These are phyloP conservation scores for Plasmopara halstedii DNA, from an alignment of 352 stramenopile species.

Conservation along the genomic window DNA sequence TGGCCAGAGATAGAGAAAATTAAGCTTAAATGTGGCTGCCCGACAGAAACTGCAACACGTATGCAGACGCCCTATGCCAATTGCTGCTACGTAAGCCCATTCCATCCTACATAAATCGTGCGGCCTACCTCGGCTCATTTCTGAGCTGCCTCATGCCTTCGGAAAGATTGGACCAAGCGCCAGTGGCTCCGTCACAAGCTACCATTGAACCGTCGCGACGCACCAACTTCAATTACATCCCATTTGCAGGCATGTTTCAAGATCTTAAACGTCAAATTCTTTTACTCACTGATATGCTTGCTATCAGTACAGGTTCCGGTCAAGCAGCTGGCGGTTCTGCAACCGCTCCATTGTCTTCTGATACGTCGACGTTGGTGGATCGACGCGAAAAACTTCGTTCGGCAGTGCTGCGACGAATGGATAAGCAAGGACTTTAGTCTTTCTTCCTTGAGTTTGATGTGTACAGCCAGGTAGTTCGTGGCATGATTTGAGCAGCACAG, in stretches of 20 bases:
- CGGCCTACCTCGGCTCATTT: constrained; percentile 89
- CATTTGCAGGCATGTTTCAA: constrained; percentile 47
- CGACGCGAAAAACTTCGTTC: constrained; percentile 59
- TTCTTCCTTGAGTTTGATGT: not conserved
- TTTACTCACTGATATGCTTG: not conserved
- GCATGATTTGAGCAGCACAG: constrained; percentile 22
- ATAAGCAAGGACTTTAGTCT: constrained; percentile 15
- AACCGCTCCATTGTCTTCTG: constrained; percentile 15
- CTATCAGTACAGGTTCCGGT: constrained; percentile 28
- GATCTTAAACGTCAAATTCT: not conserved
- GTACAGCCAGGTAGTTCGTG: not conserved
- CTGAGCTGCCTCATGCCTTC: constrained; percentile 71
- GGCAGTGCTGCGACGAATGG: constrained; percentile 50
- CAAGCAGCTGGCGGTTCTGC: constrained; percentile 24
- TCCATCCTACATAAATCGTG: constrained; percentile 89
- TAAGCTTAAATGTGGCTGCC: not conserved
- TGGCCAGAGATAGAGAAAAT: not conserved
- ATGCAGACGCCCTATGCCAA: constrained; percentile 83
- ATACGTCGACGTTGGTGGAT: constrained; percentile 30
- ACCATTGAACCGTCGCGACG: constrained; percentile 15
- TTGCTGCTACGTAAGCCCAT: constrained; percentile 76
- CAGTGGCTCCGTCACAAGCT: constrained; percentile 24
- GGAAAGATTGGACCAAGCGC: constrained; percentile 44
- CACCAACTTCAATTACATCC: constrained; percentile 38
- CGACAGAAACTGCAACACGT: constrained; percentile 91